Conservation (phyloP, 495 filamentous ascomycete genomes). For the Hypoxylon perforatum region DNA sequence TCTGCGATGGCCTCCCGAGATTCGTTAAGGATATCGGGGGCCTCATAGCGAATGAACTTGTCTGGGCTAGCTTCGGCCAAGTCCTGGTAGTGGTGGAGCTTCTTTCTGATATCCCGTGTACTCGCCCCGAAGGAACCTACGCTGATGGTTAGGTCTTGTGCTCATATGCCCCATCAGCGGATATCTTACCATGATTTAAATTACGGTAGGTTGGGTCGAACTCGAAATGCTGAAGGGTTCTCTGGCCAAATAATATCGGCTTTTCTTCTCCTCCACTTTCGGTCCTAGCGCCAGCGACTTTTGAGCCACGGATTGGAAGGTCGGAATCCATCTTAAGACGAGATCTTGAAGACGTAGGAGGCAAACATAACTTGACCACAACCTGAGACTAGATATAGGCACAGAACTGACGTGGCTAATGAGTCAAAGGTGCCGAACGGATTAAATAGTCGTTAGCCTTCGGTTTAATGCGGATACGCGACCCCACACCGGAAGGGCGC, state of each 20-base stretch:
- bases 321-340: not conserved
- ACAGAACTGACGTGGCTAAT: too few species aligned
- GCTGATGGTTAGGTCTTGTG: not conserved
- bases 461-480: too few species aligned
- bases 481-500: conserved; percentile 2
- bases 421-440: too few species aligned
- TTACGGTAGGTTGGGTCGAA: conserved; percentile 75
- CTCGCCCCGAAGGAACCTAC: conserved; percentile 82
- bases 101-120: conserved; percentile 68
- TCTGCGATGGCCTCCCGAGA: conserved; percentile 72
- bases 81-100: conserved; percentile 68
- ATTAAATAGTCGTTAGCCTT: too few species aligned
- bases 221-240: conserved; percentile 65
- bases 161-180: not conserved
- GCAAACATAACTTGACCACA: too few species aligned
- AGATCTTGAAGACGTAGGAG: not conserved
- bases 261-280: not conserved
- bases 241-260: conserved; percentile 25
- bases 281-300: not conserved
- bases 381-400: too few species aligned
- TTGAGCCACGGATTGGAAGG: not conserved
- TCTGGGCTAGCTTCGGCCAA: conserved; percentile 74
- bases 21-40: conserved; percentile 67
- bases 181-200: conserved; percentile 79
- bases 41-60: conserved; percentile 74